phyloP scores from a whole-genome alignment of 306 rosid genomes.

The Vicia villosa region DNA sequence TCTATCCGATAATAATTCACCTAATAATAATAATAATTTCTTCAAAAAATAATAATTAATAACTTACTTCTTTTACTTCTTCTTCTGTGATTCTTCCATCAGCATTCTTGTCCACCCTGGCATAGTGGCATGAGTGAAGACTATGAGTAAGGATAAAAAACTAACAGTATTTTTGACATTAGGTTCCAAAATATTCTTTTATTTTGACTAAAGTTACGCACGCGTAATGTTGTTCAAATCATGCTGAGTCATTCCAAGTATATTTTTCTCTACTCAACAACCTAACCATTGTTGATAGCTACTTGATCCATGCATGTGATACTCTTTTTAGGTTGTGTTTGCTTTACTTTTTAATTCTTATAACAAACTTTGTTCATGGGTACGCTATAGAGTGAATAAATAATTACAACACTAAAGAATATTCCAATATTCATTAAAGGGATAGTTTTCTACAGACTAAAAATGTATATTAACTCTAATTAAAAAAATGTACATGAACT shows the following conservation, averaged over 20 bases:
- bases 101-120: slow-evolving; percentile 93
- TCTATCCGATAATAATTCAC: neutral
- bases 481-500: too few species aligned
- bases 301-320: neutral
- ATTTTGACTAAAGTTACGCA: slow-evolving; percentile 5
- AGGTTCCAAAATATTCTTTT: neutral
- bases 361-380: neutral
- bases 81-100: slow-evolving; percentile 80
- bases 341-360: neutral
- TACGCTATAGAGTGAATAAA: slow-evolving; percentile 10
- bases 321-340: neutral
- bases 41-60: too few species aligned
- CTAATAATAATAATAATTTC: too few species aligned
- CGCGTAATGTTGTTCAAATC: slow-evolving; percentile 27
- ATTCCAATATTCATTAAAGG: neutral
- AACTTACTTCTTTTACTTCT: slow-evolving; percentile 80
- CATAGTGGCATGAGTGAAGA: neutral
- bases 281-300: slow-evolving; percentile 3
- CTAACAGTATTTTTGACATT: neutral
- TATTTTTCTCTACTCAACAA: slow-evolving; percentile 10
- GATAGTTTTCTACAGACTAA: neutral
- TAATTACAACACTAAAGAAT: neutral
- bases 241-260: neutral
- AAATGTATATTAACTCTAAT: neutral
- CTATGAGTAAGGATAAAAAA: neutral